Evolutionary conservation across 163 green algal species (phyloP).

Genomic region (Scenedesmus sp.): DNA sequence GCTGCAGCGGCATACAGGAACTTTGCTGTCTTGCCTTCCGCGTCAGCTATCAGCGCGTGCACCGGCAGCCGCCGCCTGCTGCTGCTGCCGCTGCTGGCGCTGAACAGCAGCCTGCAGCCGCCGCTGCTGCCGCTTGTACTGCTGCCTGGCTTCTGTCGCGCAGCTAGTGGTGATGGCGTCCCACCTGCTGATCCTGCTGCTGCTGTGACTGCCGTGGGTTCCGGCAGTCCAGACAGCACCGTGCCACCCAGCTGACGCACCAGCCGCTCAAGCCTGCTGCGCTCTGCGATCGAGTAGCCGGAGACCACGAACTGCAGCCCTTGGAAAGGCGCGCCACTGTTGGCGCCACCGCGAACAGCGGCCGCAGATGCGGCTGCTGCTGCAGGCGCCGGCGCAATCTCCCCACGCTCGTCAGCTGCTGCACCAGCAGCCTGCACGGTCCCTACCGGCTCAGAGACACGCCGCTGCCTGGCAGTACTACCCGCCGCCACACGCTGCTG

Average conservation of each 20-base stretch:
- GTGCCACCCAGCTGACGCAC: conserved; percentile 11
- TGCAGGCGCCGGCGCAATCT: not conserved
- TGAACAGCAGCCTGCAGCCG: not conserved
- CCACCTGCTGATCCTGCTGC: conserved; percentile 10
- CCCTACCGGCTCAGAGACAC: not conserved
- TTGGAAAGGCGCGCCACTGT: conserved; percentile 9
- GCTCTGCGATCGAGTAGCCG: conserved; percentile 16
- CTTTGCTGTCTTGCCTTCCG: conserved; percentile 7
- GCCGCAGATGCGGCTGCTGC: not conserved
- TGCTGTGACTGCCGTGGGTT: conserved; percentile 24
- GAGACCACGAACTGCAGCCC: conserved; percentile 42
- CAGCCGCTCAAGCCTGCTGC: not conserved
- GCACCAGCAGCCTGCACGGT: not conserved
- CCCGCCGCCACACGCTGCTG: not conserved
- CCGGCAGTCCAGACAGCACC: not conserved
- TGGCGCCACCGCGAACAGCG: not conserved
- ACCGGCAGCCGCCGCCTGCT: conserved; percentile 7
- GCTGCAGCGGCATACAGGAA: conserved; percentile 43
- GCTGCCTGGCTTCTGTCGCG: conserved; percentile 9
- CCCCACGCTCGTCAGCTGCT: not conserved
- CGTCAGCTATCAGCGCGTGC: conserved; percentile 14
- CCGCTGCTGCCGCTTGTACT: not conserved
- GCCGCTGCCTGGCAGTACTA: not conserved
- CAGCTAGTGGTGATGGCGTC: not conserved
- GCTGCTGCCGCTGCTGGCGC: not conserved